Evolutionary conservation across 345 rosid species (phyloP).

Genomic region (Pugionium cornutum): DNA sequence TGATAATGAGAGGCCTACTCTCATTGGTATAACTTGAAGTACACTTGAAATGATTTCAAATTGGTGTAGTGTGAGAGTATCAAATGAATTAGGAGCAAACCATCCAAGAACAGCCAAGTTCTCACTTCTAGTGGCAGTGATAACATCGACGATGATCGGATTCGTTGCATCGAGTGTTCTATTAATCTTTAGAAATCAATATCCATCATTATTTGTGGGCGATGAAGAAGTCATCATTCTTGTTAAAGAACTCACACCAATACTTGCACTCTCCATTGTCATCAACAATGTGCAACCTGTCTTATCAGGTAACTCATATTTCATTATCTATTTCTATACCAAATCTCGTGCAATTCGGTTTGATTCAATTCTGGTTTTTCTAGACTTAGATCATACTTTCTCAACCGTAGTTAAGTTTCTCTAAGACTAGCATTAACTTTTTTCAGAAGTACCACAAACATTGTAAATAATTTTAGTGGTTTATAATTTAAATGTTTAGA

Average conservation of each 20-base stretch:
- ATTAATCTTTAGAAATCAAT: slow-evolving; percentile 44
- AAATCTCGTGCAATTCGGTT: background rate
- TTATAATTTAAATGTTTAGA: no score
- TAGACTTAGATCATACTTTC: no score
- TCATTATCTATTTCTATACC: background rate
- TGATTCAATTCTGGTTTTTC: background rate
- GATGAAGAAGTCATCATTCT: slow-evolving; percentile 52
- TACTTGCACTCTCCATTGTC: slow-evolving; percentile 65
- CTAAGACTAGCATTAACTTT: no score
- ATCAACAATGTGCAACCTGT: slow-evolving; percentile 81
- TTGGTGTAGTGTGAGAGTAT: slow-evolving; percentile 67
- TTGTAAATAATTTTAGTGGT: no score
- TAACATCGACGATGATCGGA: slow-evolving; percentile 57
- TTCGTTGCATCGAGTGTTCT: slow-evolving; percentile 47
- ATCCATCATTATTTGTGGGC: slow-evolving; percentile 65
- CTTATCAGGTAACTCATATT: slow-evolving; percentile 67
- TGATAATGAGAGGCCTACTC: background rate
- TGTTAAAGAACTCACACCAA: slow-evolving; percentile 67
- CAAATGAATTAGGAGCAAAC: slow-evolving; percentile 82
- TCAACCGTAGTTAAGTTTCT: no score
- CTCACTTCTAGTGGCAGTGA: slow-evolving; percentile 66
- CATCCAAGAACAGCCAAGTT: slow-evolving; percentile 71
- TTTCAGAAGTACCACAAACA: no score
- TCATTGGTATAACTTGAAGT: background rate
- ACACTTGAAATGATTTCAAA: slow-evolving; percentile 1